Evolutionary conservation across 306 rosid species (phyloP).

Genomic region (Castanospermum australe): DNA sequence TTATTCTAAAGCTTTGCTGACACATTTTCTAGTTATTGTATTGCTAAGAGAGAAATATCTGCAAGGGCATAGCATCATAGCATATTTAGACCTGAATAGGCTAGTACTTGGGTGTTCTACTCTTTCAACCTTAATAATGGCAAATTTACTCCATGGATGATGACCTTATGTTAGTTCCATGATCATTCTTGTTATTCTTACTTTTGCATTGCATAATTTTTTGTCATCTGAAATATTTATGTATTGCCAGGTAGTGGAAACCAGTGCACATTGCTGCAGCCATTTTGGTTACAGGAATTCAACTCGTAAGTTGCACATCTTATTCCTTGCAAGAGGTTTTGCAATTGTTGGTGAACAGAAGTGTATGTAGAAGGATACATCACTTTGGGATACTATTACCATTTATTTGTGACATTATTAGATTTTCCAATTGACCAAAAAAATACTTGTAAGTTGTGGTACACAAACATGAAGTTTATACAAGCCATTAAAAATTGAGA

Average conservation of each 20-base stretch:
- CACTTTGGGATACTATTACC: background rate
- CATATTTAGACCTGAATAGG: background rate
- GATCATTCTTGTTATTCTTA: background rate
- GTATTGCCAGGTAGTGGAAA: slow-evolving; percentile 53
- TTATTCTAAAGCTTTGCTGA: too few species aligned
- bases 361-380: background rate
- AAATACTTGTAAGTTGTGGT: background rate
- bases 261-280: slow-evolving; percentile 46
- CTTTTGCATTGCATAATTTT: background rate
- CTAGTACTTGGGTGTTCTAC: too few species aligned
- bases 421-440: background rate
- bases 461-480: background rate
- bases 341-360: background rate
- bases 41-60: background rate
- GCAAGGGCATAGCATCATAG: background rate
- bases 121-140: too few species aligned
- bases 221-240: background rate
- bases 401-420: background rate
- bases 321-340: background rate
- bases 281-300: slow-evolving; percentile 56
- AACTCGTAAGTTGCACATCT: slow-evolving; percentile 48
- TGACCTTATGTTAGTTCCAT: too few species aligned
- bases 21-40: background rate
- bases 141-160: too few species aligned
- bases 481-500: background rate